A percentile compares a stretch with the other conserved stretches of the same genome.
These are phyloP conservation scores for Phialophora chinensis DNA, from an alignment of 2,329 filamentous ascomycete species.

Conservation along the genomic window DNA sequence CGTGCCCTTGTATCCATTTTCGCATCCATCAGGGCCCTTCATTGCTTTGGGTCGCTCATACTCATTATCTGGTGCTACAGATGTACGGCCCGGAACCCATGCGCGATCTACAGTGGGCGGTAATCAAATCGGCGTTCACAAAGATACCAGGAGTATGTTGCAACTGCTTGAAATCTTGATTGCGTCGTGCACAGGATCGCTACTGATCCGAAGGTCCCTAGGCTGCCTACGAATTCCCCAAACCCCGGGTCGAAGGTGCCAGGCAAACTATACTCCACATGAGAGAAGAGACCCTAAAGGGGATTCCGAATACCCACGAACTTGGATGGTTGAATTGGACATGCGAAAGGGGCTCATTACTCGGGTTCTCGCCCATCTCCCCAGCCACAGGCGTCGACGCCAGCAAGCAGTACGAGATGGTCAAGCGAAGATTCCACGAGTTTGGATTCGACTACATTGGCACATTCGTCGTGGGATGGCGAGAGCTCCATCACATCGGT, in stretches of 20 bases:
- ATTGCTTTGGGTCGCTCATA: too few relatives aligned
- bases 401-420: slow-evolving; percentile 46
- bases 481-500: slow-evolving; percentile 52
- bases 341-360: slow-evolving; percentile 9
- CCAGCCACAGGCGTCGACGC: slow-evolving; percentile 53
- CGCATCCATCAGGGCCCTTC: too few relatives aligned
- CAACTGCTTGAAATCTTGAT: neutral
- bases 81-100: slow-evolving; percentile 16
- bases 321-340: slow-evolving; percentile 20
- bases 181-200: neutral
- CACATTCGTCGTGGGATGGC: slow-evolving; percentile 50
- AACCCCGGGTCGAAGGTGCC: neutral
- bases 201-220: neutral
- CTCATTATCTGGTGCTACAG: slow-evolving; percentile 1
- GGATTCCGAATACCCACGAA: slow-evolving; percentile 18
- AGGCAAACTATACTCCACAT: slow-evolving; percentile 13
- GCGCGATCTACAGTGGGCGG: slow-evolving; percentile 16
- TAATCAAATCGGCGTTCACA: slow-evolving; percentile 11
- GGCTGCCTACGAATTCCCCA: slow-evolving; percentile 11
- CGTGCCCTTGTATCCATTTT: too few relatives aligned
- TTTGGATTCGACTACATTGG: slow-evolving; percentile 51
- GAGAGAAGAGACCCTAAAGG: slow-evolving; percentile 16
- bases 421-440: slow-evolving; percentile 44
- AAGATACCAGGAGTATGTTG: slow-evolving; percentile 16
- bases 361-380: slow-evolving; percentile 46